Percentiles rank a stretch among this genome's conserved stretches.
phyloP scores from a whole-genome alignment of 2,329 filamentous ascomycete genomes.

The Epichloe sp. region DNA sequence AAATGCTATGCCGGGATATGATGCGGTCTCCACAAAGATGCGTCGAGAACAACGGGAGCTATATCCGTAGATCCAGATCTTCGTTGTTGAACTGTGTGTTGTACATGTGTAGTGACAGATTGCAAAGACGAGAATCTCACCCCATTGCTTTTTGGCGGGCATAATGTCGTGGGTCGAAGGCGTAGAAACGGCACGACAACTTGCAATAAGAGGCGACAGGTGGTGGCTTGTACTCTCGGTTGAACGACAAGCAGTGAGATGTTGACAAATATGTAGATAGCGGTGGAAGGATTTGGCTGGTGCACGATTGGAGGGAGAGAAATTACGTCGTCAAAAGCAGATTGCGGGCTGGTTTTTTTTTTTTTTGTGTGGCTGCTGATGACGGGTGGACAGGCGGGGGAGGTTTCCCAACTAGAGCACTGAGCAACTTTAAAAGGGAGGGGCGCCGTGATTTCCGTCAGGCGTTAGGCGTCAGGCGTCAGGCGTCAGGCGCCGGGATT shows the following conservation, averaged over 20 bases:
- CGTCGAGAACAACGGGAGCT: not conserved
- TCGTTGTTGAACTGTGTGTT: not conserved
- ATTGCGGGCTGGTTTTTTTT: not conserved
- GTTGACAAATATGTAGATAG: not conserved
- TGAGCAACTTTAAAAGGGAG: not conserved
- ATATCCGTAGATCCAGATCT: slow-evolving; percentile 2
- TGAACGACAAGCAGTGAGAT: not conserved
- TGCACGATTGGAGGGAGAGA: not conserved
- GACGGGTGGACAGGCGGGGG: not conserved
- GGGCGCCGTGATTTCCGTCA: not conserved
- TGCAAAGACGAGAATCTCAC: slow-evolving; percentile 17
- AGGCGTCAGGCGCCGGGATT: not conserved
- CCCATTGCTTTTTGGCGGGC: slow-evolving; percentile 30
- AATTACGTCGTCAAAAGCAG: not conserved
- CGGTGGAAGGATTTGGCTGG: not conserved
- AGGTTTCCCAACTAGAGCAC: not conserved
- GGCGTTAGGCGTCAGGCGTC: not conserved
- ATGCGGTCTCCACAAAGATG: slow-evolving; percentile 3
- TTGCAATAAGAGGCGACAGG: not conserved
- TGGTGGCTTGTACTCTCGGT: not conserved
- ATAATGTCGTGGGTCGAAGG: slow-evolving; percentile 20
- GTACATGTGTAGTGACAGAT: slow-evolving; percentile 5
- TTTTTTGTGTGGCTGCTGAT: not conserved
- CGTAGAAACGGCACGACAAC: not conserved
- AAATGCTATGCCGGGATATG: not conserved